Percentiles rank a stretch among this genome's conserved stretches.
These are phyloP conservation scores for Podosphaera aphanis DNA, from an alignment of 2,329 filamentous ascomycete species.

Conservation along the genomic window DNA sequence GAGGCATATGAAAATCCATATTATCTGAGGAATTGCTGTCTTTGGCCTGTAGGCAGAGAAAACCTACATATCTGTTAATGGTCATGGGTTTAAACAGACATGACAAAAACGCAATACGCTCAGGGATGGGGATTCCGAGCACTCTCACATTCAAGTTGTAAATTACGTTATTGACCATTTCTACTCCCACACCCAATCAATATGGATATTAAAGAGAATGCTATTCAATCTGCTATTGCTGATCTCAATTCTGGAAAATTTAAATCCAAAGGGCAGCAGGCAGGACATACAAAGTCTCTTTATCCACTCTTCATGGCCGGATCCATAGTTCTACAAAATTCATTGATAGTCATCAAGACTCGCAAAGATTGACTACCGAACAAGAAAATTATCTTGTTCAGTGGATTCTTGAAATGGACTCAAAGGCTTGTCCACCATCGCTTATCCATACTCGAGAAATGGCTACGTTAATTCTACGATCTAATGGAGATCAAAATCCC, in stretches of 20 bases:
- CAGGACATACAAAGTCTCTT: neutral
- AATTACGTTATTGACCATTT: too few species aligned
- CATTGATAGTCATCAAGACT: neutral
- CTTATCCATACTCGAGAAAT: neutral
- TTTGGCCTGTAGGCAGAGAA: too few species aligned
- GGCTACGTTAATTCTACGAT: neutral
- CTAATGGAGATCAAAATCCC: neutral
- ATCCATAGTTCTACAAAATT: neutral
- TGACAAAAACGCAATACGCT: too few species aligned
- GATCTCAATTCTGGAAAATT: neutral
- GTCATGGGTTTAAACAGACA: too few species aligned
- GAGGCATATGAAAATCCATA: too few species aligned
- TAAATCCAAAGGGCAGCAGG: neutral
- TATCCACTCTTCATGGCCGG: neutral
- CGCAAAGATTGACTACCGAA: neutral
- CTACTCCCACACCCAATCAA: too few species aligned
- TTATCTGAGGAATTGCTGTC: too few species aligned
- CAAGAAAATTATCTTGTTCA: neutral
- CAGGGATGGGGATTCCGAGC: too few species aligned
- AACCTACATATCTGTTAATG: too few species aligned
- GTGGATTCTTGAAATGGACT: neutral
- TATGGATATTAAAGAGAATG: too few species aligned
- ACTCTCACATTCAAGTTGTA: too few species aligned
- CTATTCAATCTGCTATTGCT: neutral
- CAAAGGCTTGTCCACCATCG: neutral